A percentile compares a stretch with the other conserved stretches of the same genome.
These are phyloP conservation scores for Podospora fimiseda DNA, from an alignment of 495 filamentous ascomycete species.

Conservation along the genomic window DNA sequence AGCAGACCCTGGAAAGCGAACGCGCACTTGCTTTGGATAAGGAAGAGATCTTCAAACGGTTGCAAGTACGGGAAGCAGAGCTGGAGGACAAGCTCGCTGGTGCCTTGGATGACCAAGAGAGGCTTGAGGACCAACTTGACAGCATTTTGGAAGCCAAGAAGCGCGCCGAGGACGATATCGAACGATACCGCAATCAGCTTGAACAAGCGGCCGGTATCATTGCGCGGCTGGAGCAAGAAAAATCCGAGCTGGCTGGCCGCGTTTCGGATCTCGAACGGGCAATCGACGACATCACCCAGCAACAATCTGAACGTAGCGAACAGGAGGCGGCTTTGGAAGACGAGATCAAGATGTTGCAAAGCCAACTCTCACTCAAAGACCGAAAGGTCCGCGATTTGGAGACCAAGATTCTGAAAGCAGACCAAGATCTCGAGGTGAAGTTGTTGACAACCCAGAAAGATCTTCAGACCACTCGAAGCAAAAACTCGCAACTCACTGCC, in stretches of 20 bases:
- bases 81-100: slow-evolving; percentile 85
- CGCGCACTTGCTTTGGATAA: slow-evolving; percentile 92
- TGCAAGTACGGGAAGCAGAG: slow-evolving; percentile 84
- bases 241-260: slow-evolving; percentile 61
- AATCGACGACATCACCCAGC: slow-evolving; percentile 58
- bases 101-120: slow-evolving; percentile 92
- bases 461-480: slow-evolving; percentile 59
- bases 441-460: slow-evolving; percentile 77
- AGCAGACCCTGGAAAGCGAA: slow-evolving; percentile 91
- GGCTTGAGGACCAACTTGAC: slow-evolving; percentile 88
- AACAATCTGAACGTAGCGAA: slow-evolving; percentile 60
- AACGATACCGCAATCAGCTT: slow-evolving; percentile 70
- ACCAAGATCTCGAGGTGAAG: slow-evolving; percentile 88
- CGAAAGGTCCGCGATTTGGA: slow-evolving; percentile 87
- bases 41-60: slow-evolving; percentile 93
- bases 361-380: slow-evolving; percentile 82
- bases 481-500: slow-evolving; percentile 65
- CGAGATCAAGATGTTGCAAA: slow-evolving; percentile 87
- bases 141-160: slow-evolving; percentile 83
- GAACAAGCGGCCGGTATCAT: slow-evolving; percentile 91
- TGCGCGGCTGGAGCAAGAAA: slow-evolving; percentile 73
- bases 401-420: slow-evolving; percentile 70
- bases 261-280: slow-evolving; percentile 61
- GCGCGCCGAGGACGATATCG: slow-evolving; percentile 76
- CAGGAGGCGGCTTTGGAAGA: slow-evolving; percentile 67